Conservation (phyloP, 441 rosid species). For the Gossypium aridum region DNA sequence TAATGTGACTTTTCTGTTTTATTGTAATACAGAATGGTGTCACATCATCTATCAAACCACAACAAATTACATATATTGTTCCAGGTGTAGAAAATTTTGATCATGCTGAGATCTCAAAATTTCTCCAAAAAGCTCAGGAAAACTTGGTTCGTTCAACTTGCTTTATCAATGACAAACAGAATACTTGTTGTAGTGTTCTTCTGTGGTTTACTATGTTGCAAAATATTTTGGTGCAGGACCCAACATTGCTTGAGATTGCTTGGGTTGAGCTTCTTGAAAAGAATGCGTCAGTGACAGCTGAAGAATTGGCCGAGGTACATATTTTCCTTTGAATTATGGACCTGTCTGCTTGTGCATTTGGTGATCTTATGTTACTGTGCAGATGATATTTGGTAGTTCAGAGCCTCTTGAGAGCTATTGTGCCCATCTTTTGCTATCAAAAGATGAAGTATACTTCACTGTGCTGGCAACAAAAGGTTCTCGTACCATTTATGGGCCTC, state of each 20-base stretch:
- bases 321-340: neutral
- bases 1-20: neutral
- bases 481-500: slow-evolving; percentile 62
- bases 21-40: slow-evolving; percentile 58
- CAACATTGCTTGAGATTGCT: slow-evolving; percentile 78
- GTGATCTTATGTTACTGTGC: slow-evolving; percentile 31
- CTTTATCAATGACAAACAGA: slow-evolving; percentile 7
- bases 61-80: slow-evolving; percentile 71
- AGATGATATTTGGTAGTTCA: slow-evolving; percentile 78
- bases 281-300: slow-evolving; percentile 67
- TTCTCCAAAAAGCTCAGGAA: slow-evolving; percentile 55
- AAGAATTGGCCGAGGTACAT: slow-evolving; percentile 75
- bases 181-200: slow-evolving; percentile 3
- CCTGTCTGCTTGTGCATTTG: slow-evolving; percentile 19
- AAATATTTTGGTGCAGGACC: slow-evolving; percentile 49
- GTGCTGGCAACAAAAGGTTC: slow-evolving; percentile 65
- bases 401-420: slow-evolving; percentile 94
- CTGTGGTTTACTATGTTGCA: slow-evolving; percentile 5
- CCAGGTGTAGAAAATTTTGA: slow-evolving; percentile 63
- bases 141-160: slow-evolving; percentile 55
- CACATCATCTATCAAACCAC: slow-evolving; percentile 68
- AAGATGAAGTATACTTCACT: slow-evolving; percentile 75
- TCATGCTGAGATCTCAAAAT: slow-evolving; percentile 48
- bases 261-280: slow-evolving; percentile 89
- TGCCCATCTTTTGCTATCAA: slow-evolving; percentile 83